Evolutionary conservation across 768 basidiomycete genomes (phyloP).

Genomic region (Astraeus odoratus): DNA sequence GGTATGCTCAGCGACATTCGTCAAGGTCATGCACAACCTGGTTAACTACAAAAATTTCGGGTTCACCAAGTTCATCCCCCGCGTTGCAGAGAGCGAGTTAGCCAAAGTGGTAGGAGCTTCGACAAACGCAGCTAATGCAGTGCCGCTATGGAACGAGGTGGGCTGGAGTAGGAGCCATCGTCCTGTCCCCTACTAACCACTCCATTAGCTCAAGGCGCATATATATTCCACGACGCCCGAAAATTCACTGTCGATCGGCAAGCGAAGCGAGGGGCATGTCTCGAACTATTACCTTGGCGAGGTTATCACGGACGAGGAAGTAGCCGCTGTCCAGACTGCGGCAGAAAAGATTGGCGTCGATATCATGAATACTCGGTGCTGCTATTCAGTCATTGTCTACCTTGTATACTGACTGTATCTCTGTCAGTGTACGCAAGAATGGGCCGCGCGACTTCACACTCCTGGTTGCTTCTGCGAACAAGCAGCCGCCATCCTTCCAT

Average conservation of each 20-base stretch:
- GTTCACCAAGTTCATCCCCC: constrained; percentile 80
- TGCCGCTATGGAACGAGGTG: constrained; percentile 59
- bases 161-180: constrained; percentile 11
- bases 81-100: constrained; percentile 56
- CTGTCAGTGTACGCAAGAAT: constrained; percentile 72
- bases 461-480: constrained; percentile 63
- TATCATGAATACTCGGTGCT: constrained; percentile 75
- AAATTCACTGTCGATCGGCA: constrained; percentile 67
- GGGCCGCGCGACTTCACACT: constrained; percentile 56
- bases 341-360: constrained; percentile 74
- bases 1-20: neutral
- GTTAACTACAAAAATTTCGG: constrained; percentile 78
- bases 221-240: constrained; percentile 68
- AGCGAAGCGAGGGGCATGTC: constrained; percentile 67
- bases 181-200: constrained; percentile 1
- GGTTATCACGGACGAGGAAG: constrained; percentile 67
- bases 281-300: constrained; percentile 84
- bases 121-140: constrained; percentile 47
- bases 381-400: neutral
- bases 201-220: constrained; percentile 56
- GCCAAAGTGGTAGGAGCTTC: constrained; percentile 54
- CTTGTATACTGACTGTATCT: constrained; percentile 1
- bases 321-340: constrained; percentile 64
- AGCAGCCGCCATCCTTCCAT: constrained; percentile 34
- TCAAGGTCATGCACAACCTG: constrained; percentile 36